Evolutionary conservation across 2,329 filamentous ascomycete genomes (phyloP).

Genomic region (Fusarium verrucosum): DNA sequence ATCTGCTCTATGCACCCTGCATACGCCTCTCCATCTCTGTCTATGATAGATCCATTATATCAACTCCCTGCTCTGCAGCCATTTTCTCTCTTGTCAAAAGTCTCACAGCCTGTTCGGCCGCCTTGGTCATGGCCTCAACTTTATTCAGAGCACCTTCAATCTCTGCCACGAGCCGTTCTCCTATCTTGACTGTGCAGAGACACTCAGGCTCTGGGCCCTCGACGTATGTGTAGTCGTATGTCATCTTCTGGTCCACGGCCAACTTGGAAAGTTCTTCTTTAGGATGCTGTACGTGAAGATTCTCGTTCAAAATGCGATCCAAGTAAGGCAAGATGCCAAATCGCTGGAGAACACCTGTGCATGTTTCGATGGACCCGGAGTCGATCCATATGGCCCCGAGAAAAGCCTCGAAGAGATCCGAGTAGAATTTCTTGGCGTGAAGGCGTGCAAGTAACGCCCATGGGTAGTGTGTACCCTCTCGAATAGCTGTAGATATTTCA

Average conservation of each 20-base stretch:
- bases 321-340: conserved; percentile 74
- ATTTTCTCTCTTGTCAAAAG: conserved; percentile 43
- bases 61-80: neutral
- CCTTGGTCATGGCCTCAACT: conserved; percentile 65
- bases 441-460: conserved; percentile 77
- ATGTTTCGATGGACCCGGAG: conserved; percentile 68
- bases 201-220: conserved; percentile 44
- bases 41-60: conserved; percentile 6
- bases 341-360: conserved; percentile 66
- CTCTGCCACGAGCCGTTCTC: conserved; percentile 55
- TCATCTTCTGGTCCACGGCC: conserved; percentile 61
- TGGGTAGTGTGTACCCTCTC: conserved; percentile 68
- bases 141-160: conserved; percentile 57
- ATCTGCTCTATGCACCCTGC: neutral
- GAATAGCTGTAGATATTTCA: conserved; percentile 61
- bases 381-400: conserved; percentile 89
- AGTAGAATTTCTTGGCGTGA: conserved; percentile 78
- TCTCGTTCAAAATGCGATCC: conserved; percentile 65
- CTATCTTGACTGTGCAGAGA: conserved; percentile 61
- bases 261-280: conserved; percentile 75
- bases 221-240: conserved; percentile 58
- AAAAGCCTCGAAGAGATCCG: conserved; percentile 82
- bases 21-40: neutral
- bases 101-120: conserved; percentile 61
- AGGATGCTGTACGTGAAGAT: conserved; percentile 67